Evolutionary conservation across 108 stramenopile species (phyloP).

Genomic region (Nannochloropsis salina): DNA sequence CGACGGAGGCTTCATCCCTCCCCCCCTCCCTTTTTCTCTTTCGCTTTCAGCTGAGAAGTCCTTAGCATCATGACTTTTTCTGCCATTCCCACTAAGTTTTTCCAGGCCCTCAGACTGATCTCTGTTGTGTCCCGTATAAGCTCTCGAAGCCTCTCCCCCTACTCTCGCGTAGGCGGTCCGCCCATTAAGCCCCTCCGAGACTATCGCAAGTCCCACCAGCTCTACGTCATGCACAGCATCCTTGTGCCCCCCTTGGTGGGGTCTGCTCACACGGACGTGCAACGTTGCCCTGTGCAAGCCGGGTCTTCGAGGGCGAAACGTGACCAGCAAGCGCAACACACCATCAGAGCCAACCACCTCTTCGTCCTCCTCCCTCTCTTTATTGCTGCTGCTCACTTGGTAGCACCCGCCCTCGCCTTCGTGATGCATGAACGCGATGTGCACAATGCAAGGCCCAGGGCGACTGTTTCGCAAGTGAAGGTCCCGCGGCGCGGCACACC

Average conservation of each 20-base stretch:
- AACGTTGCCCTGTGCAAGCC: constrained; percentile 3
- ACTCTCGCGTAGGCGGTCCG: not conserved
- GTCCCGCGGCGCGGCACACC: not conserved
- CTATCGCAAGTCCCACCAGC: not conserved
- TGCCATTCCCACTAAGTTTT: too few species aligned
- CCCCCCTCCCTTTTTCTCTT: too few species aligned
- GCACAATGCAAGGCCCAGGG: not conserved
- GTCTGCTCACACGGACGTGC: not conserved
- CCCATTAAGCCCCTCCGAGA: not conserved
- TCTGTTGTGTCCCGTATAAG: too few species aligned
- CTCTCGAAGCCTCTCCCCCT: too few species aligned
- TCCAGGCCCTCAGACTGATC: not conserved
- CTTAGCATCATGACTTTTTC: too few species aligned
- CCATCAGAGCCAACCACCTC: not conserved
- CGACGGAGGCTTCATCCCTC: not conserved
- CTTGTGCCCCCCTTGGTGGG: not conserved
- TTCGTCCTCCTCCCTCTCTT: not conserved
- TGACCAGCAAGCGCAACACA: constrained; percentile 2
- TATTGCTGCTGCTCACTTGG: not conserved
- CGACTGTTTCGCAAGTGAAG: not conserved
- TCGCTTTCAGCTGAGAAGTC: not conserved
- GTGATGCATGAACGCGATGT: not conserved
- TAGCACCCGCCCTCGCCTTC: not conserved
- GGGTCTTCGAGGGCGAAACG: not conserved
- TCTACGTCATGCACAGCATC: not conserved